phyloP scores from a whole-genome alignment of 2,329 filamentous ascomycete genomes.

The Albifimbria verrucaria region DNA sequence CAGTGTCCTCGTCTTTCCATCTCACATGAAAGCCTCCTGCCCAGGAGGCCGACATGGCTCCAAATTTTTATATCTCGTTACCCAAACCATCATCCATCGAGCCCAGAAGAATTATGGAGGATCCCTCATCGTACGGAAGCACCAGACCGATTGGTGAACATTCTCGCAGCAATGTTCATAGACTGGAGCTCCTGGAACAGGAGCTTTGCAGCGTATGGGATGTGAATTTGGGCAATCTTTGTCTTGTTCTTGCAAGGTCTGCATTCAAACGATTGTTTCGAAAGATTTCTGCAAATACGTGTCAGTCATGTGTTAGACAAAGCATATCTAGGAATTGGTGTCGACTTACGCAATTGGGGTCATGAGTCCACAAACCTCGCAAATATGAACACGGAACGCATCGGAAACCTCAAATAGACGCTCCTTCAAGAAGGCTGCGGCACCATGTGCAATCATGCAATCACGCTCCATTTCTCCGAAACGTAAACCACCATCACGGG shows the following conservation, averaged over 20 bases:
- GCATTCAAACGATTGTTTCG: slow-evolving; percentile 95
- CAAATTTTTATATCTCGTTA: too few relatives aligned
- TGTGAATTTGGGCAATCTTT: slow-evolving; percentile 95
- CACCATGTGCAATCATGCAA: slow-evolving; percentile 99
- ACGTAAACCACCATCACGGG: slow-evolving; percentile 92
- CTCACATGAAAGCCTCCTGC: too few relatives aligned
- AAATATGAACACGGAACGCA: slow-evolving; percentile 96
- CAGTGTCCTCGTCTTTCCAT: slow-evolving; percentile 8
- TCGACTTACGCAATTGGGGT: slow-evolving; percentile 91
- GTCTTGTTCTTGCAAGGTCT: slow-evolving; percentile 99
- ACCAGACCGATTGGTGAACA: slow-evolving; percentile 87
- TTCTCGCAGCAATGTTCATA: slow-evolving; percentile 97
- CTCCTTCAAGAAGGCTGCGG: slow-evolving; percentile 95
- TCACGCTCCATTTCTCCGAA: slow-evolving; percentile 99
- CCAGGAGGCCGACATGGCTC: too few relatives aligned
- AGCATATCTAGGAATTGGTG: background rate
- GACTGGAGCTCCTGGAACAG: slow-evolving; percentile 96
- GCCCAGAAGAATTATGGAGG: too few relatives aligned
- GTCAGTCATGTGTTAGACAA: slow-evolving; percentile 27
- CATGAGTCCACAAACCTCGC: slow-evolving; percentile 98
- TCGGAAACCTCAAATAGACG: slow-evolving; percentile 95
- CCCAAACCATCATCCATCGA: too few relatives aligned
- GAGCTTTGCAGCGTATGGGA: slow-evolving; percentile 95
- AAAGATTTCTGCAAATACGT: slow-evolving; percentile 65
- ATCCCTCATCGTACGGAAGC: slow-evolving; percentile 61